A percentile compares a stretch with the other conserved stretches of the same genome.
These are phyloP conservation scores for Cymbidium sinense DNA, from an alignment of 106 monocot species.

Conservation along the genomic window DNA sequence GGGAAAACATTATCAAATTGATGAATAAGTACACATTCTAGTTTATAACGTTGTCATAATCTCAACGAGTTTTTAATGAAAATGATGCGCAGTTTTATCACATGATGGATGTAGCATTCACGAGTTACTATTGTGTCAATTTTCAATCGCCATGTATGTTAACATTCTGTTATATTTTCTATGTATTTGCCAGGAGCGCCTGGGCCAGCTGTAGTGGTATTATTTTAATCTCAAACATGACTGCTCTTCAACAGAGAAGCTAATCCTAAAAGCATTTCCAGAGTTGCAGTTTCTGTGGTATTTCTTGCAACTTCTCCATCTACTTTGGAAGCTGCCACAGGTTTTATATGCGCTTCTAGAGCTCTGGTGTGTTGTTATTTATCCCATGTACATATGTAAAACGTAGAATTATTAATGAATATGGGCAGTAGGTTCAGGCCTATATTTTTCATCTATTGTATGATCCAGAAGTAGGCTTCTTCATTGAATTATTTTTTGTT, in stretches of 20 bases:
- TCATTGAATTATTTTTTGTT: too few relatives aligned
- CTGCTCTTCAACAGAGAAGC: neutral
- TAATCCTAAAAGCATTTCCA: neutral
- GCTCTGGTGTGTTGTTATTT: neutral
- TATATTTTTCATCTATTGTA: neutral
- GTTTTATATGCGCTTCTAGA: neutral
- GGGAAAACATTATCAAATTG: too few relatives aligned
- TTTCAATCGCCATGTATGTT: too few relatives aligned
- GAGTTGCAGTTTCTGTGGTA: neutral
- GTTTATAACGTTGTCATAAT: too few relatives aligned
- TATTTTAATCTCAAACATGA: neutral
- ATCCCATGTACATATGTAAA: conserved; percentile 4
- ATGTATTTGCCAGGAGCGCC: conserved; percentile 1
- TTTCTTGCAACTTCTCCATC: too few relatives aligned
- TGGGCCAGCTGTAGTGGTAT: conserved; percentile 3
- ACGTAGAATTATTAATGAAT: neutral
- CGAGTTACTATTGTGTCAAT: too few relatives aligned
- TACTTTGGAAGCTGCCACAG: neutral
- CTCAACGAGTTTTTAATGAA: too few relatives aligned
- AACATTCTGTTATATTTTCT: neutral
- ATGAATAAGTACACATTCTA: too few relatives aligned
- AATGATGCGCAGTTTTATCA: too few relatives aligned
- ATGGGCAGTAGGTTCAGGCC: neutral
- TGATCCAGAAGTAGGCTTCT: too few relatives aligned
- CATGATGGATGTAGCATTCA: too few relatives aligned